Conservation (phyloP, 2,329 filamentous ascomycete species). For the Blastomyces gilchristii region DNA sequence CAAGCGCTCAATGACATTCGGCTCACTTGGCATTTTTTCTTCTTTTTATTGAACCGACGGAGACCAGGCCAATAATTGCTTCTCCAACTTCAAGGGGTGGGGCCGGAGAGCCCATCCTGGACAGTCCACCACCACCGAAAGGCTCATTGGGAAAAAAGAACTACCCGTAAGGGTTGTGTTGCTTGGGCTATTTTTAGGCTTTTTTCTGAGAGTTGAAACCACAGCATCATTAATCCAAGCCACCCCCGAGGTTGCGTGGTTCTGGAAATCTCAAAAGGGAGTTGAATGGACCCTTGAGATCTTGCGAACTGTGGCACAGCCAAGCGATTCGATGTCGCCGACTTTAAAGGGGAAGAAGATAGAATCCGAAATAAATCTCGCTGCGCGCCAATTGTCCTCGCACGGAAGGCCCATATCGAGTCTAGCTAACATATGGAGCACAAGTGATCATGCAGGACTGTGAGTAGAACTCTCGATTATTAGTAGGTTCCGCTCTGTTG, state of each 20-base stretch:
- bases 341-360: not conserved
- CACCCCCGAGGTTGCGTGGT: not conserved
- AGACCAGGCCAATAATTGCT: not conserved
- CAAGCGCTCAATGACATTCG: slow-evolving; percentile 2
- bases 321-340: not conserved
- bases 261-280: not conserved
- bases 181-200: not conserved
- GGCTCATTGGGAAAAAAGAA: not conserved
- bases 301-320: not conserved
- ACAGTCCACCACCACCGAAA: not conserved
- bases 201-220: not conserved
- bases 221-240: not conserved
- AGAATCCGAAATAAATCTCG: not conserved
- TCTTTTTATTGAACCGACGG: not conserved
- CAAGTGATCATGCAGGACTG: not conserved
- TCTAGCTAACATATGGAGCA: not conserved
- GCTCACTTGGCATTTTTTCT: not conserved
- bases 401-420: not conserved
- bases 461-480: not conserved
- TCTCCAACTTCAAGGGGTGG: too few relatives aligned
- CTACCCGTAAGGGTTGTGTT: not conserved
- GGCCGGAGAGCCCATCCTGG: not conserved
- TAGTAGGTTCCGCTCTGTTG: not conserved
- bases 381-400: not conserved
- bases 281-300: not conserved